A percentile compares a stretch with the other conserved stretches of the same genome.
phyloP scores from a whole-genome alignment of 139 green algal species.

The Micromonas pusilla region DNA sequence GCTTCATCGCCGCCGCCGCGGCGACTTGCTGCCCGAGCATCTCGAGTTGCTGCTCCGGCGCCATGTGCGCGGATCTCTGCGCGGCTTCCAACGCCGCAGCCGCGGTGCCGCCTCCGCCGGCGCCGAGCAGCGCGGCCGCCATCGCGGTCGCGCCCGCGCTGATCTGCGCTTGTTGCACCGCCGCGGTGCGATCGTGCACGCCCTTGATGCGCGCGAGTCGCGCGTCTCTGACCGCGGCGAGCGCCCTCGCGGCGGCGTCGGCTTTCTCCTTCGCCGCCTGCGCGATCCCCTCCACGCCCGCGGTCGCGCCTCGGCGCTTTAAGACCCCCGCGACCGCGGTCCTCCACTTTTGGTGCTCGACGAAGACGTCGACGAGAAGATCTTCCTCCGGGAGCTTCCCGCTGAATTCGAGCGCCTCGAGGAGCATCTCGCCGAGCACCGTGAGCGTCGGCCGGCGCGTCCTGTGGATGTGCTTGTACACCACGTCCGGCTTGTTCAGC shows the following conservation, averaged over 20 bases:
- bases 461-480: constrained; percentile 9
- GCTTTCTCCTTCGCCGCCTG: background rate
- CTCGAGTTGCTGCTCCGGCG: background rate
- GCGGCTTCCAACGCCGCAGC: background rate
- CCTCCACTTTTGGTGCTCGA: constrained; percentile 5
- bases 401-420: background rate
- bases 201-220: background rate
- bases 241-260: background rate
- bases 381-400: constrained; percentile 14
- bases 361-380: background rate
- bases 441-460: background rate
- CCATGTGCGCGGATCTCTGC: background rate
- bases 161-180: background rate
- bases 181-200: background rate
- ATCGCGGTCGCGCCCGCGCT: background rate
- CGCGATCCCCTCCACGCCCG: background rate
- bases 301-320: background rate
- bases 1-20: background rate
- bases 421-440: background rate
- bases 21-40: background rate
- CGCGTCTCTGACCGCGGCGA: background rate
- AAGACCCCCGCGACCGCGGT: background rate
- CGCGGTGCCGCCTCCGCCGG: background rate
- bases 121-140: background rate
- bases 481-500: background rate